Percentiles rank a stretch among this genome's conserved stretches.
Conservation (phyloP, 2,329 filamentous ascomycete genomes). For the Coniochaeta hoffmannii region DNA sequence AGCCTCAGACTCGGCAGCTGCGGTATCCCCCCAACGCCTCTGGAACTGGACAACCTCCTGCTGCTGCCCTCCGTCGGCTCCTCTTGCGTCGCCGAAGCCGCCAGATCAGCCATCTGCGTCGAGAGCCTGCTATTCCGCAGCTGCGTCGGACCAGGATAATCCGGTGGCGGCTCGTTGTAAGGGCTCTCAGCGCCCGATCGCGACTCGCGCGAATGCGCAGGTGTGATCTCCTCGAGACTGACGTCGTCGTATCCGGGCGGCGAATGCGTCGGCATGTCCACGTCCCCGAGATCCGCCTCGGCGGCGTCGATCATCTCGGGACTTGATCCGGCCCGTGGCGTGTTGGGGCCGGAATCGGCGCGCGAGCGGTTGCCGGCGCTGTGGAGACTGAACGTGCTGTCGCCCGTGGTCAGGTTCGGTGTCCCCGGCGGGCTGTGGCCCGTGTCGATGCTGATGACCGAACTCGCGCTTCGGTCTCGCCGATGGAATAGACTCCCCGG, state of each 20-base stretch:
- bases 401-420: slow-evolving; percentile 10
- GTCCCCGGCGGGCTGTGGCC: slow-evolving; percentile 18
- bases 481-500: slow-evolving; percentile 24
- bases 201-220: slow-evolving; percentile 16
- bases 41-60: slow-evolving; percentile 21
- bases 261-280: slow-evolving; percentile 32
- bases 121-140: slow-evolving; percentile 23
- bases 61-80: slow-evolving; percentile 4
- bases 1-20: slow-evolving; percentile 47
- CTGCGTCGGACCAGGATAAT: slow-evolving; percentile 35
- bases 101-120: slow-evolving; percentile 22
- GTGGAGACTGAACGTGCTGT: slow-evolving; percentile 19
- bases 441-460: slow-evolving; percentile 44
- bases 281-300: slow-evolving; percentile 38
- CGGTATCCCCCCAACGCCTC: slow-evolving; percentile 32
- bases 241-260: slow-evolving; percentile 45
- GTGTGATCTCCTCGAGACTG: slow-evolving; percentile 22
- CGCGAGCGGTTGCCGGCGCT: slow-evolving; percentile 32
- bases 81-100: slow-evolving; percentile 8
- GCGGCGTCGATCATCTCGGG: slow-evolving; percentile 41
- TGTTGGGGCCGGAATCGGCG: slow-evolving; percentile 34
- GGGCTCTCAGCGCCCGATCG: slow-evolving; percentile 31
- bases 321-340: slow-evolving; percentile 39
- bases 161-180: slow-evolving; percentile 41
- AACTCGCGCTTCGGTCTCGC: slow-evolving; percentile 43